Conservation (phyloP, 768 basidiomycete genomes). For the Termitomyces sp. region DNA sequence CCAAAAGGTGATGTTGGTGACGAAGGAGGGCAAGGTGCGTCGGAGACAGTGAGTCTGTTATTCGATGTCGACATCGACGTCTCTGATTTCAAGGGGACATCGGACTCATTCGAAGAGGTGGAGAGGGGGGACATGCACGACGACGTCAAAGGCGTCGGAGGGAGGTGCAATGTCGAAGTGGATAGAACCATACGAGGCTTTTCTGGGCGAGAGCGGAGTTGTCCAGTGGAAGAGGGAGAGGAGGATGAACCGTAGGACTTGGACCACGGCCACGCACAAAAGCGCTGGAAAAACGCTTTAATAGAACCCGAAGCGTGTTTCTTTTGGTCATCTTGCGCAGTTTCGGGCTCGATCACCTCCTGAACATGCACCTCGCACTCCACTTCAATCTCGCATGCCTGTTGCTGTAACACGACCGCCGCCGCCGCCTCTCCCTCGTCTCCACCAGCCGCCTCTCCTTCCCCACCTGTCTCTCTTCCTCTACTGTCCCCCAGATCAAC, state of each 20-base stretch:
- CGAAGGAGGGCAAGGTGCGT: too few species aligned
- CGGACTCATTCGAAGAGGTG: background rate
- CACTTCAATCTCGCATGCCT: background rate
- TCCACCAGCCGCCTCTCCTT: too few species aligned
- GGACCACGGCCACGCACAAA: background rate
- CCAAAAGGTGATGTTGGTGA: background rate
- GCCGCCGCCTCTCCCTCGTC: background rate
- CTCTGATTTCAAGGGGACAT: background rate
- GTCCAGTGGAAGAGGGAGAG: background rate
- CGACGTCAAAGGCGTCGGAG: background rate
- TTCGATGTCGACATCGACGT: too few species aligned
- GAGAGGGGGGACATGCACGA: background rate
- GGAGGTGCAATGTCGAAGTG: background rate
- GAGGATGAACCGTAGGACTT: background rate
- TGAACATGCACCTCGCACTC: too few species aligned
- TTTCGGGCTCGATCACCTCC: background rate
- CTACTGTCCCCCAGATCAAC: background rate
- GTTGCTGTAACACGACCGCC: background rate
- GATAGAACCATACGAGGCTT: background rate
- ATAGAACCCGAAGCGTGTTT: background rate
- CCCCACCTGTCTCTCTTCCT: background rate
- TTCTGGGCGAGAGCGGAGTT: background rate
- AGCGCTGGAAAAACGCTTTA: background rate
- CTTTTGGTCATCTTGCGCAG: background rate
- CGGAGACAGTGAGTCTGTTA: too few species aligned